Evolutionary conservation across 495 filamentous ascomycete genomes (phyloP).

Genomic region (Lophiostoma macrostomum): DNA sequence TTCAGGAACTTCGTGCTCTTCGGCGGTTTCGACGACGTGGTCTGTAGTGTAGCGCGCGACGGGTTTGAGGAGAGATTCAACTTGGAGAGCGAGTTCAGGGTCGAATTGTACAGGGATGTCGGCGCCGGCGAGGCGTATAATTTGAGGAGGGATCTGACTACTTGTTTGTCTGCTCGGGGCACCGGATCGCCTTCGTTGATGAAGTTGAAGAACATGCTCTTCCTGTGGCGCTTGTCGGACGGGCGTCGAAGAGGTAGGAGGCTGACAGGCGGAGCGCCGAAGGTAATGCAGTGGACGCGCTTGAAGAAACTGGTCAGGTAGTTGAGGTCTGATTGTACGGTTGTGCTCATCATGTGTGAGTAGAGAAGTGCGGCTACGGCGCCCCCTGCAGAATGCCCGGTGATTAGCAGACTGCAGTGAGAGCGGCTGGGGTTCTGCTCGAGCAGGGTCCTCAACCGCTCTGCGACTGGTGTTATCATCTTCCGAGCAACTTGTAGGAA

Average conservation of each 20-base stretch:
- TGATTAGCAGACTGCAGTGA: conserved; percentile 69
- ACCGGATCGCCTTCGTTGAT: conserved; percentile 86
- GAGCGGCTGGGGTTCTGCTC: conserved; percentile 64
- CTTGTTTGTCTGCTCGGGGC: conserved; percentile 68
- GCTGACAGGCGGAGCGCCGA: conserved; percentile 74
- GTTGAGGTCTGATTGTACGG: conserved; percentile 62
- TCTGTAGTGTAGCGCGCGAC: background rate
- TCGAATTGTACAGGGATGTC: background rate
- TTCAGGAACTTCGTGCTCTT: conserved; percentile 17
- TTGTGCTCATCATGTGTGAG: conserved; percentile 67
- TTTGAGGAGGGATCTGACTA: conserved; percentile 66
- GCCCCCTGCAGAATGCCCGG: conserved; percentile 79
- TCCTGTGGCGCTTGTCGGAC: conserved; percentile 44
- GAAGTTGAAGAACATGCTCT: conserved; percentile 71
- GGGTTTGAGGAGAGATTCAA: conserved; percentile 22
- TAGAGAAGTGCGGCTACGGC: conserved; percentile 76
- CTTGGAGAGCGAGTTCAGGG: conserved; percentile 3
- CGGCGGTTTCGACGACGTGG: conserved; percentile 3
- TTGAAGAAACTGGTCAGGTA: conserved; percentile 65
- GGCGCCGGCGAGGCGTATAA: conserved; percentile 59
- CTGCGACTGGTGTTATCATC: conserved; percentile 70
- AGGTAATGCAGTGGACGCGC: conserved; percentile 76
- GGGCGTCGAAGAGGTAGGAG: conserved; percentile 65
- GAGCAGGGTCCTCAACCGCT: conserved; percentile 62
- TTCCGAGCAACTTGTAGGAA: conserved; percentile 71